Evolutionary conservation across 1,284 basidiomycete genomes (phyloP), one percentile per base, ranked within the genome.

Genomic region (Cryptococcus sp.): DNA sequence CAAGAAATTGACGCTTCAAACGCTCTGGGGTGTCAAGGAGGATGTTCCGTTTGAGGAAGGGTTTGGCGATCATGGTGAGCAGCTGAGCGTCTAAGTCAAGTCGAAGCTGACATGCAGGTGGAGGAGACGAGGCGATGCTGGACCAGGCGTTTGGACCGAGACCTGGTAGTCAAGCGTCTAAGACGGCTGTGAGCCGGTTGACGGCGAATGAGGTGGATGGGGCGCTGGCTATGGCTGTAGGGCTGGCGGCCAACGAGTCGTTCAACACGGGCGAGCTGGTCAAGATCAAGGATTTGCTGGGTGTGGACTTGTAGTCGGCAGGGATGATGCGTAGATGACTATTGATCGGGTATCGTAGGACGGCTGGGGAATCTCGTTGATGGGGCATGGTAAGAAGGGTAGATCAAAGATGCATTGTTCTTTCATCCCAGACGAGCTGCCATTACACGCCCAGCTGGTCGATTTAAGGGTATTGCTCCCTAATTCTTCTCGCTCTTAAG

Each of bases 231-330:
- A 69, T 80, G 52, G 78, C 78, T 5, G 77, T 80, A 3, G 78
- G 79, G 0, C 56, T 80, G 14, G 68, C 78, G 31, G 78, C 79
- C 18, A 80, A 79, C 56, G 76, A 79, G 68, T 78, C 76, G 53
- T 79, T 80, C 63, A 75, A 71, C 60, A 76, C 71, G 2, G 77
- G 75, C 16, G 68, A 77, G 56, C 75, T 78, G 57, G 68, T 77
- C 11, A 63, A 76, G 12, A 61, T 68, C 45, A 60, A 64, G 44
- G 62, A 66, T 40, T 49, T 68, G n/a, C 45, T 68, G 6, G 66
- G 66, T 25, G 54, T 58, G 3, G 47, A 54, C 43, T 50, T 66
- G 25, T 48, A 43, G 19, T 33, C 16, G 35, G 14, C 28, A 14
- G 28, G 9, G 28, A 31, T 31, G 28, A n/a, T n/a, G n/a, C n/a